These are phyloP conservation scores for Ganoderma sp. DNA, from an alignment of 1,284 basidiomycete genomes.

Conservation along the genomic window DNA sequence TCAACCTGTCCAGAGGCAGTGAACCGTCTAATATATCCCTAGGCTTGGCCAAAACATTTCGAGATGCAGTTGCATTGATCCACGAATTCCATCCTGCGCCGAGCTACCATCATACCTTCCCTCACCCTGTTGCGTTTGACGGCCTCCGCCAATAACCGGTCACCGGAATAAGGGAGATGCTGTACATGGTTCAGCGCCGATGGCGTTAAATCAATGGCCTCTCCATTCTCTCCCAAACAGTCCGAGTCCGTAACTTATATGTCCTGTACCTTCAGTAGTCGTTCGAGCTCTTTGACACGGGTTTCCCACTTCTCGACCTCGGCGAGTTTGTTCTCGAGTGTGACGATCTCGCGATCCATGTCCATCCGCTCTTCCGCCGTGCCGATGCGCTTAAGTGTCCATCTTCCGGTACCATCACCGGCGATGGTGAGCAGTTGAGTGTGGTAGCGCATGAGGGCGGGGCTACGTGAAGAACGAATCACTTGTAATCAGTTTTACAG, in stretches of 20 bases:
- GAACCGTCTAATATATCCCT: neutral
- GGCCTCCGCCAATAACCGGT: neutral
- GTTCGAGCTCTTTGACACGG: conserved; percentile 63
- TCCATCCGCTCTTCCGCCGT: conserved; percentile 77
- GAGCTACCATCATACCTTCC: neutral
- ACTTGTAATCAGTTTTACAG: neutral
- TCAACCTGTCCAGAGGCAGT: neutral
- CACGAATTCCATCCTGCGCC: neutral
- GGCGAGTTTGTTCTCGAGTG: conserved; percentile 67
- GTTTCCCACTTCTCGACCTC: conserved; percentile 73
- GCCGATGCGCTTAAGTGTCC: conserved; percentile 75
- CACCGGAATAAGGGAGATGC: neutral
- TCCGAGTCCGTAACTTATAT: conserved; percentile 16
- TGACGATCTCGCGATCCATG: conserved; percentile 71
- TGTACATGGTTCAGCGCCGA: neutral
- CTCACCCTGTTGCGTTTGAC: neutral
- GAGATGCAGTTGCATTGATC: neutral
- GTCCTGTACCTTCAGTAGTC: conserved; percentile 46
- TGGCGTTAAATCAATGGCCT: neutral
- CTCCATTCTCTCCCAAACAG: neutral
- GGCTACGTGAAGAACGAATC: conserved; percentile 49
- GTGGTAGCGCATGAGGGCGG: conserved; percentile 84
- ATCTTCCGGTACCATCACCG: conserved; percentile 68
- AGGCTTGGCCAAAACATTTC: neutral
- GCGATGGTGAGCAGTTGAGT: conserved; percentile 77